Percentiles rank a stretch among this genome's conserved stretches.
These are phyloP conservation scores for Mortierella antarctica DNA, from an alignment of 192 early-diverging fungal species.

Conservation along the genomic window DNA sequence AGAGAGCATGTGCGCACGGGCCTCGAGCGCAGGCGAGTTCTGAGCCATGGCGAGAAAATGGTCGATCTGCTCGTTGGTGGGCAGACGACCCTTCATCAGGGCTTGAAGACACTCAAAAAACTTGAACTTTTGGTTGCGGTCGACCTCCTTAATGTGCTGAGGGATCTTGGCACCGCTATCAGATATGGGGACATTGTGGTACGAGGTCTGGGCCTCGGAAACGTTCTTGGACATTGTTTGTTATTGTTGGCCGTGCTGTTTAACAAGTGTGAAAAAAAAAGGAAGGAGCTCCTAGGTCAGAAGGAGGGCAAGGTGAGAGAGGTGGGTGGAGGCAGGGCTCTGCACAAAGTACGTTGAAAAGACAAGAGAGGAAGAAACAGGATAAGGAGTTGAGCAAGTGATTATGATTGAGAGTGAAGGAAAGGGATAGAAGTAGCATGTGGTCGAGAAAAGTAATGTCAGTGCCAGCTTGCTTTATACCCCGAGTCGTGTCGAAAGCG, in stretches of 20 bases:
- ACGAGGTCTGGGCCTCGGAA: constrained; percentile 19
- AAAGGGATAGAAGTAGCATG: too few relatives aligned
- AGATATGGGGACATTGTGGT: constrained; percentile 14
- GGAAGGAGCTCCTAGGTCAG: too few relatives aligned
- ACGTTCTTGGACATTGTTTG: constrained; percentile 20
- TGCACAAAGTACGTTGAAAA: too few relatives aligned
- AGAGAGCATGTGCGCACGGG: constrained; percentile 55
- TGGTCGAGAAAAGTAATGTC: too few relatives aligned
- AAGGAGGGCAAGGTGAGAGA: not conserved
- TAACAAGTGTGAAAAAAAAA: not conserved
- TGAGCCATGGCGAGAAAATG: constrained; percentile 38
- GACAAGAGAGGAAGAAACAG: too few relatives aligned
- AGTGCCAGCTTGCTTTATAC: too few relatives aligned
- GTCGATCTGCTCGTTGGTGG: constrained; percentile 55
- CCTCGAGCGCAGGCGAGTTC: constrained; percentile 24
- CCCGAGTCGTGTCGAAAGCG: too few relatives aligned
- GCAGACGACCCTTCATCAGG: constrained; percentile 48
- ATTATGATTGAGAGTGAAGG: too few relatives aligned
- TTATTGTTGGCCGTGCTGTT: not conserved
- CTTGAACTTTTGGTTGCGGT: constrained; percentile 50
- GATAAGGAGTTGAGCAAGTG: too few relatives aligned
- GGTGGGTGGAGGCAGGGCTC: not conserved
- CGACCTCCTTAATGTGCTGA: constrained; percentile 34
- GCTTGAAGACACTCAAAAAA: constrained; percentile 49
- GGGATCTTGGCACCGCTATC: constrained; percentile 43